Evolutionary conservation across 441 rosid genomes (phyloP).

Genomic region (Pelargonium australe): DNA sequence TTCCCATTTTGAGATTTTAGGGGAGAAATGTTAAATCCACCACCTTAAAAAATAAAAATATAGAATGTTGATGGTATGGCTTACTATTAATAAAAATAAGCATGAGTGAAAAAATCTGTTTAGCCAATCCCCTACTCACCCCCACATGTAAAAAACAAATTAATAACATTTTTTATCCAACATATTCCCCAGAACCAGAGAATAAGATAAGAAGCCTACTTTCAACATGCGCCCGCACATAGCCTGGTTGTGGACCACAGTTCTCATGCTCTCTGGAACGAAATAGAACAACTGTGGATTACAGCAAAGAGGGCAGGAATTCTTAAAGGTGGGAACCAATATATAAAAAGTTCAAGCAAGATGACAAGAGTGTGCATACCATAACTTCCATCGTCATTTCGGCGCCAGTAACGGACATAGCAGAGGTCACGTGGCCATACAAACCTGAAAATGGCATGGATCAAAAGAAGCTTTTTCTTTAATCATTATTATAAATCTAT

Average conservation of each 20-base stretch:
- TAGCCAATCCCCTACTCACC: neutral
- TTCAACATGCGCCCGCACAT: constrained; percentile 95
- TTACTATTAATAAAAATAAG: constrained; percentile 9
- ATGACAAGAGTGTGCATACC: constrained; percentile 38
- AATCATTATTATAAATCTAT: neutral
- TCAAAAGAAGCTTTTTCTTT: neutral
- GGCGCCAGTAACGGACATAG: constrained; percentile 95
- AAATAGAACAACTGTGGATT: constrained; percentile 82
- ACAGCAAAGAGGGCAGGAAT: constrained; percentile 17
- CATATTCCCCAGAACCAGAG: constrained; percentile 11
- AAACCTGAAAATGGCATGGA: constrained; percentile 46
- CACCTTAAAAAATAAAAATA: constrained; percentile 53
- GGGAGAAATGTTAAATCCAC: constrained; percentile 93
- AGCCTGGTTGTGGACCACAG: constrained; percentile 93
- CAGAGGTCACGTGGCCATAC: constrained; percentile 99
- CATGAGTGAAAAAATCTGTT: neutral
- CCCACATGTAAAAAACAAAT: neutral
- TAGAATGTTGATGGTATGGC: constrained; percentile 6
- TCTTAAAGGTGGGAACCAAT: constrained; percentile 17
- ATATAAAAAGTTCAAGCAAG: constrained; percentile 18
- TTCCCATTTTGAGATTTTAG: constrained; percentile 77
- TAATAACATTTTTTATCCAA: neutral
- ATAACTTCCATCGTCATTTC: constrained; percentile 97
- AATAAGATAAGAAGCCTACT: constrained; percentile 43
- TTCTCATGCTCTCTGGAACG: constrained; percentile 97